Conservation (phyloP, 2,329 filamentous ascomycete species). For the Conoideocrella luteorostrata region DNA sequence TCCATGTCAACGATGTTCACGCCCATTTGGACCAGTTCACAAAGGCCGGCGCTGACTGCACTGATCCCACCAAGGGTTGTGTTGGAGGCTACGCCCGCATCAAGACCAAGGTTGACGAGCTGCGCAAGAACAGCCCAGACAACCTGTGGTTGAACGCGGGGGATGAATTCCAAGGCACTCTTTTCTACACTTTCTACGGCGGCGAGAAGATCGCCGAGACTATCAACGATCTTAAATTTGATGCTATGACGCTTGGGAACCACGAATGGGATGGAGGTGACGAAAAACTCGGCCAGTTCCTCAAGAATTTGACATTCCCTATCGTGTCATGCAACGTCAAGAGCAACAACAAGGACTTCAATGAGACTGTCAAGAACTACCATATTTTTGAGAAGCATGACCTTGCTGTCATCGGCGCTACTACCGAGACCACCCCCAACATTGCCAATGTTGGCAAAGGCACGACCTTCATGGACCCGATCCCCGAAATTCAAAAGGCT, state of each 20-base stretch:
- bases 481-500: slow-evolving; percentile 52
- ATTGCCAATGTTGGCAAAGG: slow-evolving; percentile 53
- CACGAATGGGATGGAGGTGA: slow-evolving; percentile 63
- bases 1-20: slow-evolving; percentile 65
- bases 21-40: slow-evolving; percentile 59
- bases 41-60: slow-evolving; percentile 56
- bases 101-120: slow-evolving; percentile 52
- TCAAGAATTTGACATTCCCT: slow-evolving; percentile 59
- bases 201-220: slow-evolving; percentile 63
- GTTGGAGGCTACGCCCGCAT: slow-evolving; percentile 60
- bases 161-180: slow-evolving; percentile 64
- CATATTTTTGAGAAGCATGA: slow-evolving; percentile 56
- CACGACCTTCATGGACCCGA: slow-evolving; percentile 52
- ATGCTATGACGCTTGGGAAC: slow-evolving; percentile 62
- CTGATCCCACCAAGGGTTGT: slow-evolving; percentile 48
- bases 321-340: slow-evolving; percentile 57
- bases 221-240: slow-evolving; percentile 58
- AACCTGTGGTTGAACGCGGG: slow-evolving; percentile 59
- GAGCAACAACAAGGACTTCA: slow-evolving; percentile 52
- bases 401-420: slow-evolving; percentile 58
- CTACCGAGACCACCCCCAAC: slow-evolving; percentile 28
- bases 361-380: slow-evolving; percentile 58
- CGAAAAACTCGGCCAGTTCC: slow-evolving; percentile 53
- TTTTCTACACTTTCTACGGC: slow-evolving; percentile 61
- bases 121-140: slow-evolving; percentile 51